Base-by-base conservation (phyloP, 2,329 filamentous ascomycete genomes). In the Rhynchosporium agropyri region DNA sequence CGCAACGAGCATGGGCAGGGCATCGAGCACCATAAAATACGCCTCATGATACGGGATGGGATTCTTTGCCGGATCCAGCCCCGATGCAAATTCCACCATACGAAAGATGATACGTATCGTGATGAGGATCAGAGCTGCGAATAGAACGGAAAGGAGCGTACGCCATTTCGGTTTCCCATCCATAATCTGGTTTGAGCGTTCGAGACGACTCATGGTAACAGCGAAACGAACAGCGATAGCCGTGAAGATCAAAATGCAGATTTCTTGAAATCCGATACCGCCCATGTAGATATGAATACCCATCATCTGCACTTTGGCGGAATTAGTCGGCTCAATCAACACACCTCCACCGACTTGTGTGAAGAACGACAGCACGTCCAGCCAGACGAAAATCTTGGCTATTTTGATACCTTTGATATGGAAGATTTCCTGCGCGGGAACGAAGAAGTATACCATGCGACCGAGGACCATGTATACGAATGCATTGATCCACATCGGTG, bases 61-160 rank as follows among this genome's bases (percentile, higher is more conserved):
- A 69, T 81, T 83, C 42, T 81, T 83, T n/a, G 73, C 67, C 5
- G 71, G 68, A 43, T 66, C 61, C 26, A 80, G 69, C 10, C 81
- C 82, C 3, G 76, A 75, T 0, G 78, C 77, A 68, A 83, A 88
- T 71, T 89, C 84, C 58, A 78, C 73, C 1, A 89, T 77, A 36
- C 85, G 83, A 74, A 82, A 89, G 66, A 86, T 80, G 71, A 88
- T 87, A 40, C 85, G 82, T 33, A 80, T 67, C 0, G 79, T 79
- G 63, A 83, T 81, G 40, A 81, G 73, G 0, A 66, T 63, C 10
- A 83, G 70, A 0, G 71, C 71, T 4, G 72, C 72, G 63, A 80
- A 82, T 0, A 81, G 69, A 0, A 74, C 72, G 59, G 76, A 79
- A 2, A 79, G 72, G 13, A 70, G 62, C 4, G 20, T 55, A 48